Base-by-base conservation (phyloP, 2,329 filamentous ascomycete genomes). In the Massarina eburnea region DNA sequence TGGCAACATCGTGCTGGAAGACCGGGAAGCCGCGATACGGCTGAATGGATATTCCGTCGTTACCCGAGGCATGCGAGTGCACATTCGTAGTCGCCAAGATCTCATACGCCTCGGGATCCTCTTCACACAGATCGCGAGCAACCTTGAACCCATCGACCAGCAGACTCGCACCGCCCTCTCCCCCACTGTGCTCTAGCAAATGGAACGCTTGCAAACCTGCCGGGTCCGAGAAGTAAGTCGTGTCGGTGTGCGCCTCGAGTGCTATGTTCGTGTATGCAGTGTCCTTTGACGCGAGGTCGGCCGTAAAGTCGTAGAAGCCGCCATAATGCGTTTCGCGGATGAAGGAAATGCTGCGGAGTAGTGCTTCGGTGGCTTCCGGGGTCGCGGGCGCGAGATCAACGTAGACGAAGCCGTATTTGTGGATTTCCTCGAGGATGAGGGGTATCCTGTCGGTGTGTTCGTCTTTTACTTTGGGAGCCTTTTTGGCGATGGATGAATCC, bases 151-250 rank as follows among this genome's bases (percentile, higher is more conserved):
- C 91, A 67, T 99, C 94, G 0, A 96, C 87, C 1, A 99, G 82
- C 0, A 95, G 76, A 0, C 86, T 91, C 41, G 83, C 77, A 5
- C 94, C 94, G 8, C 92, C 94, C 3, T 69, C 67, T 18, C 83
- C 80, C 2, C 78, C 72, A 7, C 84, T 86, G 67, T 95, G 89
- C 0, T 89, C 94, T 21, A 97, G 80, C 37, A 96, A 77, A 65
- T 99, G 94, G 70, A 99, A 95, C 20, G 94, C 84, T 68, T 99
- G 94, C 26, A 99, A 79, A 8, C 92, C 90, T 2, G 89, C 85
- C 0, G 94, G 92, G 52, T 97, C 92, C 18, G 84, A 91, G 73
- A 97, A 97, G 71, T 99, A 97, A 1, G 92, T 96, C 6, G 83
- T 97, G 72, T 99, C 94, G 1, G 92, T 97, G 70, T 99, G 94